Percentiles rank a stretch among this genome's conserved stretches.
Evolutionary conservation across 2,329 filamentous ascomycete species (phyloP).

Genomic region (Neurospora crassa): DNA sequence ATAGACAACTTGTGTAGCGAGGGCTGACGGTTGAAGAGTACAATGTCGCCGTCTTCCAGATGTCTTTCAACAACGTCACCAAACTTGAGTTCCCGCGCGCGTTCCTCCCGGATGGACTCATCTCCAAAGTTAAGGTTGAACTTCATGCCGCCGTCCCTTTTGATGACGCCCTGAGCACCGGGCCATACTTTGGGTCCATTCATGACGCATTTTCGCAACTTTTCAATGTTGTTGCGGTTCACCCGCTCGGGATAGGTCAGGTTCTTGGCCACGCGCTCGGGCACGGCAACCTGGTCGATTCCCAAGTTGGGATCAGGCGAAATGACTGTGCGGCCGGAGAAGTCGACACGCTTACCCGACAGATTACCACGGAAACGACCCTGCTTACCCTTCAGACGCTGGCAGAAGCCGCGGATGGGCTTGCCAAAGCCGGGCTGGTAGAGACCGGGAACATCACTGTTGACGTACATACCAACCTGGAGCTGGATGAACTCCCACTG

Average conservation of each 20-base stretch:
- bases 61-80: constrained; percentile 92
- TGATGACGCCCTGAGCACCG: constrained; percentile 75
- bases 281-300: constrained; percentile 89
- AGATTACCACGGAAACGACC: constrained; percentile 94
- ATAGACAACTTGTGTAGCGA: constrained; percentile 98
- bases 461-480: constrained; percentile 95
- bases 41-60: constrained; percentile 88
- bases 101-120: constrained; percentile 38
- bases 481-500: constrained; percentile 97
- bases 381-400: constrained; percentile 93
- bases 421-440: constrained; percentile 81
- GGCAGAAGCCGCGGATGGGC: constrained; percentile 85
- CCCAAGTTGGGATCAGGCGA: constrained; percentile 91
- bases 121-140: constrained; percentile 68
- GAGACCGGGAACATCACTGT: constrained; percentile 90
- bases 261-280: constrained; percentile 85
- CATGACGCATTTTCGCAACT: constrained; percentile 62
- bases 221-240: constrained; percentile 75
- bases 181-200: constrained; percentile 76
- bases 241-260: constrained; percentile 91
- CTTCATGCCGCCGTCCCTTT: constrained; percentile 57
- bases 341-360: constrained; percentile 96
- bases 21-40: constrained; percentile 95
- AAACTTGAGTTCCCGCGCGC: constrained; percentile 65
- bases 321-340: constrained; percentile 95